Base-by-base conservation (phyloP, 2,329 filamentous ascomycete species). In the Tolypocladium tropicale region DNA sequence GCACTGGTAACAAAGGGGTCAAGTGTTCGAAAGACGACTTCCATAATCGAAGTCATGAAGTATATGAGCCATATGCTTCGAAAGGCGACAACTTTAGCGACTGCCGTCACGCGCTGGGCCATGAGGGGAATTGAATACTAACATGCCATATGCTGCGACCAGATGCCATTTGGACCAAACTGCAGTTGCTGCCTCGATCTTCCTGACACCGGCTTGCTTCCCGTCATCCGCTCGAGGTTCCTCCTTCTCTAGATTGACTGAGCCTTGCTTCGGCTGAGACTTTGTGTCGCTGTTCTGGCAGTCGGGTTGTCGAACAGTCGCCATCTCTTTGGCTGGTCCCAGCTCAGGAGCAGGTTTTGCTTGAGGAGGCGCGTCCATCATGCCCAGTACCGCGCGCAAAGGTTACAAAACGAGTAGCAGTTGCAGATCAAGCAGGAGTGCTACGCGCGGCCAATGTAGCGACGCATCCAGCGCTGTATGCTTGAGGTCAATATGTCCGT, bases 131-230 rank as follows among this genome's bases (percentile, higher is more conserved):
- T 11, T 14, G 33, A 48, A 16, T 21, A 66, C 73, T 61, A 65
- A 77, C 75, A 75, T 65, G 46, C 65, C 39, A 55, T 77, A 78
- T 33, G 75, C 72, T 1, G 67, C 30, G 28, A 74, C 68, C 12
- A 78, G 65, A 53, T 74, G 65, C 36, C 75, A 77, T 34, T 74
- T 71, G 46, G 73, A 73, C 58, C 56, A 54, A 3, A 58, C 51
- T 14, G 52, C 14, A 34, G 76, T 72, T 6, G 72, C 71, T 16
- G 75, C 76, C 61, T 78, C 74, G 23, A 78, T 71, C 57, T 73
- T 74, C 60, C 73, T 70, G 14, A 78, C 74, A 62, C 76, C 76
- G 16, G 66, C 64, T 62, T 78, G 74, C 6, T 70, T 74, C 4
- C 70, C 69, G 49, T 65, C 57, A 34, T 66, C 64, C 3, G 39